These are phyloP conservation scores for Lachnellula suecica DNA, from an alignment of 2,329 filamentous ascomycete species.

Conservation along the genomic window DNA sequence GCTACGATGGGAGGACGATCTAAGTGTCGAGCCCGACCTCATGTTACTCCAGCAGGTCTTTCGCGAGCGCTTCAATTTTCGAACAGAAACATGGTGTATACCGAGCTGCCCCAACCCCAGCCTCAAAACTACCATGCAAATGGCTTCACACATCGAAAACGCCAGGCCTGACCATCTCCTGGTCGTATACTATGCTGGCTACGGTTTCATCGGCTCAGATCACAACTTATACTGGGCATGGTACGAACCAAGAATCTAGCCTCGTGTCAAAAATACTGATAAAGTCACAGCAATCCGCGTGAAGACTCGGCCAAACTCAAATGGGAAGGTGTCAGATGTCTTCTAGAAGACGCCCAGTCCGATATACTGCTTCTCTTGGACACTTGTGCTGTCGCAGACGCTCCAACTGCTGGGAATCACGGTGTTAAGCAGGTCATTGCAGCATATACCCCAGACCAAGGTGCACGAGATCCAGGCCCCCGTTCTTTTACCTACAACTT, in stretches of 20 bases:
- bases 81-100: slow-evolving; percentile 60
- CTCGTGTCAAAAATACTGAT: slow-evolving; percentile 37
- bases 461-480: slow-evolving; percentile 42
- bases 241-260: slow-evolving; percentile 44
- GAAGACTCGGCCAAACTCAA: slow-evolving; percentile 61
- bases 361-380: slow-evolving; percentile 64
- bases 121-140: slow-evolving; percentile 59
- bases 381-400: slow-evolving; percentile 56
- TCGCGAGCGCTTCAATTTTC: slow-evolving; percentile 59
- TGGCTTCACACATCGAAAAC: slow-evolving; percentile 59
- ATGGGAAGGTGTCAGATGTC: slow-evolving; percentile 61
- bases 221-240: slow-evolving; percentile 66
- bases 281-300: slow-evolving; percentile 48
- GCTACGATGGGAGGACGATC: slow-evolving; percentile 62
- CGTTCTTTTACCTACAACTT: slow-evolving; percentile 59
- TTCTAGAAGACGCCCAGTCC: slow-evolving; percentile 62
- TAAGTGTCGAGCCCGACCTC: slow-evolving; percentile 52
- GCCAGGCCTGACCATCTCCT: slow-evolving; percentile 58
- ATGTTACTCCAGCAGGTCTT: slow-evolving; percentile 56
- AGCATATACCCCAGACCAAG: slow-evolving; percentile 55
- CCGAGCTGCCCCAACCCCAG: slow-evolving; percentile 58
- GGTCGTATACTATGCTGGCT: slow-evolving; percentile 64
- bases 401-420: slow-evolving; percentile 48
- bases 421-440: slow-evolving; percentile 64
- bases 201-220: slow-evolving; percentile 58